These are phyloP conservation scores for Pleurotus sapidus DNA, from an alignment of 768 basidiomycete species.

Conservation along the genomic window DNA sequence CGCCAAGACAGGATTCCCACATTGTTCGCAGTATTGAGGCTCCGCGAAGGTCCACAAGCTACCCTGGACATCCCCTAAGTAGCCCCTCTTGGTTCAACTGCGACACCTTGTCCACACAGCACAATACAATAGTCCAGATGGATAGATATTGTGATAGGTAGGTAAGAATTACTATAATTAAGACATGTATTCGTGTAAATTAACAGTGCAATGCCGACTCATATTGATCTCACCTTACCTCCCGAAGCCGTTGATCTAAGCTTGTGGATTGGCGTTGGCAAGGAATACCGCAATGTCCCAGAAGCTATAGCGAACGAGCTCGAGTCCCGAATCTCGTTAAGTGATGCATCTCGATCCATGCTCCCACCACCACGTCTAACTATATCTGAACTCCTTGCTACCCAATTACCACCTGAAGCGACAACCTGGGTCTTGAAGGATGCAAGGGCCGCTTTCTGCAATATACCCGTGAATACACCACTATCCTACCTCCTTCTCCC, in stretches of 20 bases:
- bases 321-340: neutral
- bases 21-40: too few species aligned
- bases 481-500: neutral
- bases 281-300: neutral
- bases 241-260: neutral
- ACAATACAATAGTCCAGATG: neutral
- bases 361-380: neutral
- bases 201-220: neutral
- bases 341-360: neutral
- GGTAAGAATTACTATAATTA: neutral
- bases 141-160: neutral
- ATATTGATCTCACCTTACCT: neutral
- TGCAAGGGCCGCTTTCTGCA: neutral
- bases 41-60: too few species aligned
- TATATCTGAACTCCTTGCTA: neutral
- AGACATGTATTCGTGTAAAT: neutral
- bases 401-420: neutral
- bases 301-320: neutral
- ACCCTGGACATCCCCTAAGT: too few species aligned
- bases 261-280: neutral
- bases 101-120: neutral
- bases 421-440: neutral
- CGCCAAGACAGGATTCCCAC: too few species aligned
- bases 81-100: neutral
- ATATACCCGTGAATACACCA: neutral